phyloP scores from a whole-genome alignment of 2,329 filamentous ascomycete species.

The Orbilia blumenaviensis region DNA sequence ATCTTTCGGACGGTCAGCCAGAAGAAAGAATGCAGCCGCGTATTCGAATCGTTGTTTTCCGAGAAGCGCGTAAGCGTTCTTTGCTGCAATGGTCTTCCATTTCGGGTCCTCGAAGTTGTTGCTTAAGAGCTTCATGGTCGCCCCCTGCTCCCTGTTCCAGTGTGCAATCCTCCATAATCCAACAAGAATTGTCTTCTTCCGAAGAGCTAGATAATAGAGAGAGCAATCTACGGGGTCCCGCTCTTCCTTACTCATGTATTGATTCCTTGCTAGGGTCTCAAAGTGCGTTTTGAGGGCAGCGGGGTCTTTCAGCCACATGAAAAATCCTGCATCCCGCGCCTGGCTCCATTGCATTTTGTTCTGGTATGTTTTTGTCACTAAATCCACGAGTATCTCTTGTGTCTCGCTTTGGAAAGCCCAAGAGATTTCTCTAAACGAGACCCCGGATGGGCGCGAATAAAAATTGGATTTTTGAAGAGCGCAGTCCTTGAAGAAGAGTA shows the following conservation, averaged over 20 bases:
- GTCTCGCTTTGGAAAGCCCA: conserved; percentile 86
- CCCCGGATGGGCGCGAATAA: conserved; percentile 69
- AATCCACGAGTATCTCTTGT: conserved; percentile 87
- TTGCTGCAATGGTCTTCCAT: conserved; percentile 88
- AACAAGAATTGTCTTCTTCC: conserved; percentile 88
- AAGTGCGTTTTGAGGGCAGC: conserved; percentile 83
- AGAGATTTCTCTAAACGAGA: conserved; percentile 80
- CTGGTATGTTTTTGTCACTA: conserved; percentile 81
- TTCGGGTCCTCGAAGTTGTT: conserved; percentile 89
- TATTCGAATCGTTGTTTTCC: conserved; percentile 93
- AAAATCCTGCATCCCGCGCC: conserved; percentile 85
- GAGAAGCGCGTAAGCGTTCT: conserved; percentile 95
- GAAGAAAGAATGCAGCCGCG: conserved; percentile 91
- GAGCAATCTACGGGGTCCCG: conserved; percentile 92
- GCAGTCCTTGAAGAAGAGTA: conserved; percentile 86
- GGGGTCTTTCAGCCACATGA: conserved; percentile 89
- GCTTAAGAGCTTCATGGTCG: conserved; percentile 80
- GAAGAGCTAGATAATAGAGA: conserved; percentile 87
- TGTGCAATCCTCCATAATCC: conserved; percentile 94
- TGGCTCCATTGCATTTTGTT: conserved; percentile 83
- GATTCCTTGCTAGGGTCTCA: conserved; percentile 88
- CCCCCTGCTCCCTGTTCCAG: conserved; percentile 84
- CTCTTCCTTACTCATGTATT: conserved; percentile 86
- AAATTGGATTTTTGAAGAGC: conserved; percentile 73
- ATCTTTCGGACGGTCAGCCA: conserved; percentile 84